Evolutionary conservation across 2,329 filamentous ascomycete species (phyloP).

Genomic region (Colletotrichum agaves): DNA sequence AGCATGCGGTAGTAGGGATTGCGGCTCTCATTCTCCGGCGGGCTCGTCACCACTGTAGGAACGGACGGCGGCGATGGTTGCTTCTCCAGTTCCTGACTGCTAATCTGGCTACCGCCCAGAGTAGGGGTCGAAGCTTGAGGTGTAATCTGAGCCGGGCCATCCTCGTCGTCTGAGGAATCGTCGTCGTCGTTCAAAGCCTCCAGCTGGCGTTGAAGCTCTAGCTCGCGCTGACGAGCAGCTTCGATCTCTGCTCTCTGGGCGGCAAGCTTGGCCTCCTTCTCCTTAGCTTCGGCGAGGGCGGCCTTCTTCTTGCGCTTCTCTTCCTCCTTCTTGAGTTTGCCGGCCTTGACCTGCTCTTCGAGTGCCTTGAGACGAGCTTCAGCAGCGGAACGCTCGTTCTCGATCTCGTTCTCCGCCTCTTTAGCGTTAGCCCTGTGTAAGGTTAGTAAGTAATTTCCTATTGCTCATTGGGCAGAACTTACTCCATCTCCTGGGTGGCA

Average conservation of each 20-base stretch:
- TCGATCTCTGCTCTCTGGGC: conserved; percentile 92
- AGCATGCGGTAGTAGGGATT: conserved; percentile 96
- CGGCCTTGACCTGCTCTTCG: conserved; percentile 92
- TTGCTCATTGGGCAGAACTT: conserved; percentile 57
- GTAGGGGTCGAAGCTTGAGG: conserved; percentile 70
- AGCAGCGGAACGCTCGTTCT: conserved; percentile 81
- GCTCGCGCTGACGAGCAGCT: conserved; percentile 87
- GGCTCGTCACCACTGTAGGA: conserved; percentile 61
- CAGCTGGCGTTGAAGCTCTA: conserved; percentile 88
- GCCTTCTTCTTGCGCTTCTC: conserved; percentile 94
- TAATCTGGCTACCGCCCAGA: conserved; percentile 60
- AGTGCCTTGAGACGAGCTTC: conserved; percentile 86
- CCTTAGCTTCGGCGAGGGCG: conserved; percentile 84
- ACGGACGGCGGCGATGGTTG: conserved; percentile 61
- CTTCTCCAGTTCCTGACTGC: conserved; percentile 65
- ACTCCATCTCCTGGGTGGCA: conserved; percentile 84
- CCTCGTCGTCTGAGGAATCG: conserved; percentile 81
- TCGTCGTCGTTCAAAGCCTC: conserved; percentile 80
- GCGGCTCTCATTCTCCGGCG: conserved; percentile 80
- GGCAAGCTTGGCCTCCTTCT: conserved; percentile 86
- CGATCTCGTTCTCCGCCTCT: conserved; percentile 82
- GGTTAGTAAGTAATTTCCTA: conserved; percentile 44
- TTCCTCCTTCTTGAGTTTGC: conserved; percentile 95
- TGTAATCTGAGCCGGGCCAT: conserved; percentile 77
- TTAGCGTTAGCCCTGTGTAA: conserved; percentile 74